These are phyloP conservation scores for Skeletonema grethae DNA, from an alignment of 108 stramenopile species.

Conservation along the genomic window DNA sequence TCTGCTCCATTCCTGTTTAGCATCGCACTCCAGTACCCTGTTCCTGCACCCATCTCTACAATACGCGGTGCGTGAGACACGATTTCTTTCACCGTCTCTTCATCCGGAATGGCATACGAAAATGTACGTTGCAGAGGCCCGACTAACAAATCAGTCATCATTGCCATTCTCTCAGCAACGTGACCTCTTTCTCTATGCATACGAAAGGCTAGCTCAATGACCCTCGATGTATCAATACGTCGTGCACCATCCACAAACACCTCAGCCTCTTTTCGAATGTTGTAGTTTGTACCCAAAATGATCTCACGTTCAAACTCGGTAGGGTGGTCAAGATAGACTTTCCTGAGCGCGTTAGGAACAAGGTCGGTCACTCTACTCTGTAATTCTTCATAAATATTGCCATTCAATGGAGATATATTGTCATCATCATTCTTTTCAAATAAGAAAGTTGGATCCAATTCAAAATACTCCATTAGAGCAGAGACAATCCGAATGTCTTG, in stretches of 20 bases:
- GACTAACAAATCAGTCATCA: conserved; percentile 37
- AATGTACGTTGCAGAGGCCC: conserved; percentile 45
- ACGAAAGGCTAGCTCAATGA: conserved; percentile 31
- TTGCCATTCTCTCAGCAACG: conserved; percentile 29
- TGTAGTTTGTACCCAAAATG: conserved; percentile 26
- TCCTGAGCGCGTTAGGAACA: conserved; percentile 22
- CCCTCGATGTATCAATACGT: conserved; percentile 20
- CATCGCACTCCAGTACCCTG: conserved; percentile 54
- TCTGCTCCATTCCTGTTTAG: conserved; percentile 44
- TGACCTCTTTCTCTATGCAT: conserved; percentile 34
- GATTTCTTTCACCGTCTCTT: conserved; percentile 33
- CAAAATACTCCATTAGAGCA: conserved; percentile 32
- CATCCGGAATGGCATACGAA: conserved; percentile 51
- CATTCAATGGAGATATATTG: conserved; percentile 5
- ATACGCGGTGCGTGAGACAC: conserved; percentile 31
- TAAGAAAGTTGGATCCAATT: conserved; percentile 23
- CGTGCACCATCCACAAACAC: conserved; percentile 22
- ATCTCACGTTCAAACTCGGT: conserved; percentile 33
- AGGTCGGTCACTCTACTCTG: conserved; percentile 32
- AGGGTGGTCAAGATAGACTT: conserved; percentile 40
- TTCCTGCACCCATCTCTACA: conserved; percentile 63
- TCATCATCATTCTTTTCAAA: conserved; percentile 16
- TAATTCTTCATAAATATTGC: conserved; percentile 37
- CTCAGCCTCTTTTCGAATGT: conserved; percentile 18
- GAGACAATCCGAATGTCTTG: conserved; percentile 36